phyloP scores from a whole-genome alignment of 2,329 filamentous ascomycete genomes.

The Ascomycota sp. region DNA sequence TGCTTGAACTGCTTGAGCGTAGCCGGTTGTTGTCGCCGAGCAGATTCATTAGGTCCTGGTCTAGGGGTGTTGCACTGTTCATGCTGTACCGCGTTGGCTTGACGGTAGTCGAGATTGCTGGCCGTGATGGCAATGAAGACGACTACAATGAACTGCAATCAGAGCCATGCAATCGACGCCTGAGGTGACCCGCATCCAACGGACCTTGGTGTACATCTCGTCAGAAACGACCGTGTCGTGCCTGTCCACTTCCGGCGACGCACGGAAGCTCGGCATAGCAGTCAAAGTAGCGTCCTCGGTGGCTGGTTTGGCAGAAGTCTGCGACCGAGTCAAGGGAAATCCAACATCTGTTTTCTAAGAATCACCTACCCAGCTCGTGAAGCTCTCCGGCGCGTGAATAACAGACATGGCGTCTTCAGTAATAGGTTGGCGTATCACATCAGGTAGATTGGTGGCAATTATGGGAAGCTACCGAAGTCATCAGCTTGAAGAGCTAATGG shows the following conservation, averaged over 20 bases:
- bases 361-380: slow-evolving; percentile 51
- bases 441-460: slow-evolving; percentile 35
- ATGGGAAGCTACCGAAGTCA: slow-evolving; percentile 22
- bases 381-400: slow-evolving; percentile 75
- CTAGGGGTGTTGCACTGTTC: slow-evolving; percentile 57
- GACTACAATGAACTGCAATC: slow-evolving; percentile 4
- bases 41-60: slow-evolving; percentile 63
- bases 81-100: slow-evolving; percentile 43
- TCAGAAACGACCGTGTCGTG: slow-evolving; percentile 10
- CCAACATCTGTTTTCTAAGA: background rate
- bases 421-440: slow-evolving; percentile 33
- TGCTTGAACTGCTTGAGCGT: slow-evolving; percentile 49
- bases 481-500: slow-evolving; percentile 2
- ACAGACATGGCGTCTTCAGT: slow-evolving; percentile 73
- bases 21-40: slow-evolving; percentile 31
- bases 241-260: slow-evolving; percentile 18
- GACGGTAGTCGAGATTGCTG: slow-evolving; percentile 57
- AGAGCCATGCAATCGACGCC: no score
- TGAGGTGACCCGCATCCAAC: no score
- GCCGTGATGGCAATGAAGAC: slow-evolving; percentile 29
- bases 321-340: slow-evolving; percentile 1
- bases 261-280: slow-evolving; percentile 13
- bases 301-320: slow-evolving; percentile 25
- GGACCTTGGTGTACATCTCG: slow-evolving; percentile 5
- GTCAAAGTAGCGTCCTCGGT: slow-evolving; percentile 16